Evolutionary conservation across 768 basidiomycete species (phyloP).

Genomic region (Infundibulicybe gibba): DNA sequence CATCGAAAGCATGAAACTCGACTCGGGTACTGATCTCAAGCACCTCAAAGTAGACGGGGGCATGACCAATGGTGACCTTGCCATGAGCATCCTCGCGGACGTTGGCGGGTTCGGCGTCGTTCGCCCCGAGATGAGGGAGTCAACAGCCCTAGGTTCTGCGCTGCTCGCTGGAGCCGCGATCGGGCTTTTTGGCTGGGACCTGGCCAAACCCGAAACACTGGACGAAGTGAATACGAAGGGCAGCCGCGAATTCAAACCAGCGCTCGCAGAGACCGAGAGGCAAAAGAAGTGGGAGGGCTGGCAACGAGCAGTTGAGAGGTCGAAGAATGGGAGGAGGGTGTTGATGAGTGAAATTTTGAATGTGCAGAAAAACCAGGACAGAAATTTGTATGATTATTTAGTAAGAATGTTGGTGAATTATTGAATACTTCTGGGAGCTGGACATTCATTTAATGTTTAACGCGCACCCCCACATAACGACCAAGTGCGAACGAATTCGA

Average conservation of each 20-base stretch:
- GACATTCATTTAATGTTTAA: too few species aligned
- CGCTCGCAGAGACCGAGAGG: slow-evolving; percentile 47
- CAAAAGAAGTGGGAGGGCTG: slow-evolving; percentile 73
- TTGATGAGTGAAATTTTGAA: slow-evolving; percentile 16
- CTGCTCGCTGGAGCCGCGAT: slow-evolving; percentile 90
- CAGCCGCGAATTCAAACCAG: slow-evolving; percentile 64
- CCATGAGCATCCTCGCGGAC: slow-evolving; percentile 84
- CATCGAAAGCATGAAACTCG: slow-evolving; percentile 91
- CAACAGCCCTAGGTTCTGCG: slow-evolving; percentile 94
- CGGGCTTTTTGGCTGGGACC: slow-evolving; percentile 88
- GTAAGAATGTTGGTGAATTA: too few species aligned
- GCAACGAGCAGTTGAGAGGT: slow-evolving; percentile 86
- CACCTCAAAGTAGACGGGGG: slow-evolving; percentile 97
- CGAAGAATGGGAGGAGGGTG: slow-evolving; percentile 76
- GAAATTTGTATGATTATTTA: not conserved
- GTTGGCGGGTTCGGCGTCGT: slow-evolving; percentile 90
- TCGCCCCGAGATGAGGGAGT: slow-evolving; percentile 97
- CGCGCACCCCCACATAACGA: too few species aligned
- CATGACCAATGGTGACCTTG: slow-evolving; percentile 91
- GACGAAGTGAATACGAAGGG: slow-evolving; percentile 85
- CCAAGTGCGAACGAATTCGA: too few species aligned
- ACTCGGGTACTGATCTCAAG: slow-evolving; percentile 76
- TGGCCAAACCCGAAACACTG: slow-evolving; percentile 79
- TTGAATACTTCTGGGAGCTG: too few species aligned
- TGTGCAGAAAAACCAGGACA: not conserved